Conservation (phyloP, 768 basidiomycete genomes). For the Suillus decipiens region DNA sequence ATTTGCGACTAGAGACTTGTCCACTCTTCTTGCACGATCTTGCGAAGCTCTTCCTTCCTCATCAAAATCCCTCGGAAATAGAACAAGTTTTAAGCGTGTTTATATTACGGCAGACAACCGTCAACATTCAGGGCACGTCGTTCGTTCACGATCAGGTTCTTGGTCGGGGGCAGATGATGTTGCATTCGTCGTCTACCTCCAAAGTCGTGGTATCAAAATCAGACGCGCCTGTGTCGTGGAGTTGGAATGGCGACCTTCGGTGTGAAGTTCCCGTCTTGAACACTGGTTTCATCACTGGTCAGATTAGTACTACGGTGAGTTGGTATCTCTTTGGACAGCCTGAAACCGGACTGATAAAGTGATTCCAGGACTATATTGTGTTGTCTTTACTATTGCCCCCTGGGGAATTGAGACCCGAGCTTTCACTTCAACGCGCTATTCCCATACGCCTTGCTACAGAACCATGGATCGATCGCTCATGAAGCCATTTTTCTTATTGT, state of each 20-base stretch:
- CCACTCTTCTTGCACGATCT: conserved; percentile 35
- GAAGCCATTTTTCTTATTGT: conserved; percentile 5
- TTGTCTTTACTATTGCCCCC: conserved; percentile 45
- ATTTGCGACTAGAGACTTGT: conserved; percentile 58
- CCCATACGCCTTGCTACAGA: conserved; percentile 68
- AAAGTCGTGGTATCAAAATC: conserved; percentile 23
- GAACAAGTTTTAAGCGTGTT: conserved; percentile 46
- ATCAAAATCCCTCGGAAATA: conserved; percentile 17
- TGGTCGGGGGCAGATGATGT: conserved; percentile 49
- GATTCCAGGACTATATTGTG: conserved; percentile 58
- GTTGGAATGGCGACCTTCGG: conserved; percentile 63
- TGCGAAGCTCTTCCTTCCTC: conserved; percentile 11
- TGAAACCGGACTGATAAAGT: not conserved
- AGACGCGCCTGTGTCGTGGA: conserved; percentile 41
- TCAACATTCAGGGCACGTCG: conserved; percentile 31
- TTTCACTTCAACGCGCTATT: conserved; percentile 46
- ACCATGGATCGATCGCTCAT: conserved; percentile 41
- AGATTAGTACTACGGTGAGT: conserved; percentile 52
- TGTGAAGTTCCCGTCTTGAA: conserved; percentile 40
- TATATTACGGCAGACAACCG: conserved; percentile 54
- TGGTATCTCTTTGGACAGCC: not conserved
- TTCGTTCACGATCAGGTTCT: conserved; percentile 34
- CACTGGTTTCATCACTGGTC: conserved; percentile 52
- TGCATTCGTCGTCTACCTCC: conserved; percentile 38
- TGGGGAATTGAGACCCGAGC: conserved; percentile 35